A percentile compares a stretch with the other conserved stretches of the same genome.
phyloP scores from a whole-genome alignment of 495 filamentous ascomycete genomes.

The Monascus purpureus region DNA sequence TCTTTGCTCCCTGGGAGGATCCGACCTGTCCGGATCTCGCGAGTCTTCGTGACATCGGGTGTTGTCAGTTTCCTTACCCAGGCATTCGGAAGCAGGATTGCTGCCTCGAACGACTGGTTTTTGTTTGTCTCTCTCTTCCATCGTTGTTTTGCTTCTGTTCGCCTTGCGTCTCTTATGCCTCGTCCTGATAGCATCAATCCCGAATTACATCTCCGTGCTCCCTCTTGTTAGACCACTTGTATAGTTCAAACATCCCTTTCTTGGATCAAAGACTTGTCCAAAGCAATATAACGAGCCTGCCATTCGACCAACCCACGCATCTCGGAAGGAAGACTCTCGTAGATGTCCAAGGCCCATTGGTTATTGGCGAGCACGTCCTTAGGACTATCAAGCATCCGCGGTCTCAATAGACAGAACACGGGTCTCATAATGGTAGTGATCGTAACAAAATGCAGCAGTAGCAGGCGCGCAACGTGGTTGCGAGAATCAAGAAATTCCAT shows the following conservation, averaged over 20 bases:
- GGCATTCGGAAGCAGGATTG: no score
- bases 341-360: slow-evolving; percentile 9
- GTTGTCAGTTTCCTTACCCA: no score
- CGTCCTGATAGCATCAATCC: no score
- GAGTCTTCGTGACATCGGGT: no score
- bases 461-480: slow-evolving; percentile 33
- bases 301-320: slow-evolving; percentile 5
- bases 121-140: background rate
- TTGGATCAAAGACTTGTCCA: background rate
- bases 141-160: background rate
- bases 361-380: slow-evolving; percentile 2
- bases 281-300: slow-evolving; percentile 1
- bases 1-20: no score
- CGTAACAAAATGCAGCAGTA: slow-evolving; percentile 45
- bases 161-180: background rate
- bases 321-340: slow-evolving; percentile 3
- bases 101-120: background rate
- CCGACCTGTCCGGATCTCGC: no score
- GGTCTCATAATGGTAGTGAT: slow-evolving; percentile 42
- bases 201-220: background rate
- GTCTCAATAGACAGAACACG: slow-evolving; percentile 1
- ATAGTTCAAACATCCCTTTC: background rate
- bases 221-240: background rate
- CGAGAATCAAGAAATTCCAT: slow-evolving; percentile 33
- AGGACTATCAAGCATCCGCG: background rate